Evolutionary conservation across 768 basidiomycete genomes (phyloP).

Genomic region (Russula sp.): DNA sequence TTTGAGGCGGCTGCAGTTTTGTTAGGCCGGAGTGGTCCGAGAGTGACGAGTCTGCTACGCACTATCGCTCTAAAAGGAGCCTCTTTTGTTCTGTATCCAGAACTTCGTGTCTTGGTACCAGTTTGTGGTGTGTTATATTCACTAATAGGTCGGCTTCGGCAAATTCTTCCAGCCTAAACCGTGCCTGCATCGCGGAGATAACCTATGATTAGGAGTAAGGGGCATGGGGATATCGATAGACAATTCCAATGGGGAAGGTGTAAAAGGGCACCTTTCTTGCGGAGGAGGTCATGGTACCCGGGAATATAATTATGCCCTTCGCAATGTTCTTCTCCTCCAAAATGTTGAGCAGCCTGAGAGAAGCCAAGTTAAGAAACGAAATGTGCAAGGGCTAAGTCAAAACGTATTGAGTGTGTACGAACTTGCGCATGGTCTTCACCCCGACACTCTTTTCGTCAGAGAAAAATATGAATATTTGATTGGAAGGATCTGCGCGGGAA

Average conservation of each 20-base stretch:
- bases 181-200: constrained; percentile 80
- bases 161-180: constrained; percentile 92
- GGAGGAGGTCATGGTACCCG: constrained; percentile 93
- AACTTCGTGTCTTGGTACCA: constrained; percentile 91
- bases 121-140: constrained; percentile 93
- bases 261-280: constrained; percentile 74
- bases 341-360: constrained; percentile 70
- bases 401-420: constrained; percentile 27
- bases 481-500: constrained; percentile 52
- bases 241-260: background rate
- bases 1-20: constrained; percentile 74
- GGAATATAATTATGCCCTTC: constrained; percentile 91
- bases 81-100: constrained; percentile 83
- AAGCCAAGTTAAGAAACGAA: background rate
- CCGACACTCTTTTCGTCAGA: constrained; percentile 94
- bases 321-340: constrained; percentile 89
- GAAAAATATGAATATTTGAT: constrained; percentile 92
- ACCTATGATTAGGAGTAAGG: constrained; percentile 46
- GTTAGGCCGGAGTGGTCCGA: constrained; percentile 15
- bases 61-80: constrained; percentile 88
- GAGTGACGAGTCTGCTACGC: constrained; percentile 33
- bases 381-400: constrained; percentile 3
- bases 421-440: constrained; percentile 98
- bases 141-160: constrained; percentile 94
- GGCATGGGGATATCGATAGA: background rate